Evolutionary conservation across 257 asterid species (phyloP).

Genomic region (Osmanthus fragrans): DNA sequence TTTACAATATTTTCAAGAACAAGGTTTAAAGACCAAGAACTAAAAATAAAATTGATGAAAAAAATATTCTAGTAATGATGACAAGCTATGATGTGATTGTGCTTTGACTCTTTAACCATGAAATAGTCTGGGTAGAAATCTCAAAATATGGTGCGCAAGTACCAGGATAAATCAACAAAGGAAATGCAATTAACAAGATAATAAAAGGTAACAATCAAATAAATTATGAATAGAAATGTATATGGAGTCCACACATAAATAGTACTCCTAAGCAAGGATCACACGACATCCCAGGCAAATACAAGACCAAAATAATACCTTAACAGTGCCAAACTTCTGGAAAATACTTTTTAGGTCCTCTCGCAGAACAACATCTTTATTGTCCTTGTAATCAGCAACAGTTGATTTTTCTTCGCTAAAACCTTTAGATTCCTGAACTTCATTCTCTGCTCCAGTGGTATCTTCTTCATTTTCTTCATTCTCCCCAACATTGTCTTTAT

Average conservation of each 20-base stretch:
- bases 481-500: constrained; percentile 34
- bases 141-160: not conserved
- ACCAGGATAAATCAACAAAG: not conserved
- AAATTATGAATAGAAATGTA: not conserved
- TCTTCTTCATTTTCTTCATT: constrained; percentile 43
- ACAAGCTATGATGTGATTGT: not conserved
- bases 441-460: constrained; percentile 34
- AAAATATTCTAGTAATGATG: not conserved
- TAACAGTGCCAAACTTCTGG: constrained; percentile 72
- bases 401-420: constrained; percentile 36
- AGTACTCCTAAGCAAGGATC: not conserved
- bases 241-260: not conserved
- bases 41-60: not conserved
- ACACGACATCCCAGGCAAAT: not conserved
- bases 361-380: constrained; percentile 76
- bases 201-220: not conserved
- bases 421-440: constrained; percentile 25
- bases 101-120: not conserved
- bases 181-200: not conserved
- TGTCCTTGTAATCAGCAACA: constrained; percentile 49
- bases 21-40: not conserved
- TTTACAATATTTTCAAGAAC: not conserved
- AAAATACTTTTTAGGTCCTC: constrained; percentile 78
- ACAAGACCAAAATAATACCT: constrained; percentile 46
- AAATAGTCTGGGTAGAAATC: not conserved